Percentiles rank a stretch among this genome's conserved stretches.
Evolutionary conservation across 768 basidiomycete genomes (phyloP).

Genomic region (Podaxis sp.): DNA sequence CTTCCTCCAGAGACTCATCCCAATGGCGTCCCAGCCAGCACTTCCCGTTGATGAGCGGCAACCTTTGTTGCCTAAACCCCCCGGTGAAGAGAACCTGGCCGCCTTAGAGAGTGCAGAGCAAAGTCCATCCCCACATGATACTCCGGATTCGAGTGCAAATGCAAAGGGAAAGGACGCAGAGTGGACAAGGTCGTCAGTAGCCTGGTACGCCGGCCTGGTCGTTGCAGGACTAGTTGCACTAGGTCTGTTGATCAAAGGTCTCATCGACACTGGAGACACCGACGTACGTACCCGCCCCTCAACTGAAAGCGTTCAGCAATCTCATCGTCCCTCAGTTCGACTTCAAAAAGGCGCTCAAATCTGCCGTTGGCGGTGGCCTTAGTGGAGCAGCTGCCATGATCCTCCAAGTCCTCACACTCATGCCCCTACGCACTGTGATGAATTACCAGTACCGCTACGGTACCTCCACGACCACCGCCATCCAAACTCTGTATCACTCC

Average conservation of each 20-base stretch:
- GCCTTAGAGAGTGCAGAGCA: neutral
- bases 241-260: constrained; percentile 60
- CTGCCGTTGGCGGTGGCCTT: constrained; percentile 84
- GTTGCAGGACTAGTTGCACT: constrained; percentile 34
- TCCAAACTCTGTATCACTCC: constrained; percentile 63
- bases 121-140: neutral
- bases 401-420: constrained; percentile 84
- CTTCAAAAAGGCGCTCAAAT: constrained; percentile 66
- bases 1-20: neutral
- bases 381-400: constrained; percentile 96
- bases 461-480: constrained; percentile 63
- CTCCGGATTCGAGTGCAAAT: neutral
- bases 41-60: constrained; percentile 18
- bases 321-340: constrained; percentile 61
- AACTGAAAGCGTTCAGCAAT: neutral
- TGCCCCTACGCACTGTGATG: constrained; percentile 97
- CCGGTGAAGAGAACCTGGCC: constrained; percentile 6
- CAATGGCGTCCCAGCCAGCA: constrained; percentile 7
- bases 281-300: constrained; percentile 39
- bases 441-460: constrained; percentile 95
- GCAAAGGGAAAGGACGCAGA: neutral
- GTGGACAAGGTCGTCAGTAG: neutral
- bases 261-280: constrained; percentile 63
- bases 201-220: constrained; percentile 27
- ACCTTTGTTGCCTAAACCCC: constrained; percentile 17